Evolutionary conservation across 371 early-diverging fungal genomes (phyloP), one percentile per base, ranked within the genome.

Genomic region (Sanchytrium tribonematis): DNA sequence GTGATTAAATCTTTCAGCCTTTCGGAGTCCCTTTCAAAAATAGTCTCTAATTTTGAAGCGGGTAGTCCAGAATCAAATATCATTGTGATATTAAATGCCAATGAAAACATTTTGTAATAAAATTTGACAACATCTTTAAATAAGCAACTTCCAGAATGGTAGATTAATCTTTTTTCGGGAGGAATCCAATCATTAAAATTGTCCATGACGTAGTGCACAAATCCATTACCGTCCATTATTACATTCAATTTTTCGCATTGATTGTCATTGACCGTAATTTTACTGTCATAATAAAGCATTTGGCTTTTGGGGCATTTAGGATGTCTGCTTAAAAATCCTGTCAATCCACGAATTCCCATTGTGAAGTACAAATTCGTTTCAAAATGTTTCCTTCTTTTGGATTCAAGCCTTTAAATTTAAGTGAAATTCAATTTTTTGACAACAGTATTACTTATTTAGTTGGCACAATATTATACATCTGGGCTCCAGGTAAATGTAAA

Each of bases 71-170:
- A 5, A 48, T 48, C 48, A 48, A 48, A 48, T 48, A 48, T 48
- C 22, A 48, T 48, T 12, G 48, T 48, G 12, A 48, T 12, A 48
- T 48, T 22, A 22, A 48, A 48, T 48, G 48, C 22, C 22, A 12
- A 12, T 12, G 48, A 48, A 48, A 48, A 22, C 22, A 22, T 22
- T 48, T 12, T 12, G 22, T 48, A 48, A 48, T 48, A 48, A 22
- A 48, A 48, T 48, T 48, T 48, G 48, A 48, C 48, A 48, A 48
- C 48, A 48, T 48, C 48, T 22, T 48, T 48, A 48, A 48, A 48
- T 22, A 48, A 48, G 22, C 22, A 12, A 22, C 48, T 48, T 5
- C 48, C 48, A 12, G 48, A 12, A 22, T 48, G 22, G 48, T 48
- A 48, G 48, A 48, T 12, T 48, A 48, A 22, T 22, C 22, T 48